phyloP scores from a whole-genome alignment of 306 rosid species.

The Rosa rugosa region DNA sequence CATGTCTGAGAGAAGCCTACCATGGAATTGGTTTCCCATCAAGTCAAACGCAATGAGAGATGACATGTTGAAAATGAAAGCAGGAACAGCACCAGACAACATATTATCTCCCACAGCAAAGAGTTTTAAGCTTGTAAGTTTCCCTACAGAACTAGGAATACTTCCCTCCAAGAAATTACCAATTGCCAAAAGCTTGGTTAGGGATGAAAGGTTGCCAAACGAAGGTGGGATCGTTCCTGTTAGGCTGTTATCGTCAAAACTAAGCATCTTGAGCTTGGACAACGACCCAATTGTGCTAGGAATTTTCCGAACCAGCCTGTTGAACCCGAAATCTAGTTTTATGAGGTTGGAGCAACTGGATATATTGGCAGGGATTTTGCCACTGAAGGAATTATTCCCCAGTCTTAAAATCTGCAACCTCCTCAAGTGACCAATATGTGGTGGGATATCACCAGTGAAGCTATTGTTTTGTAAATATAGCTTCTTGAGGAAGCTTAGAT shows the following conservation, averaged over 20 bases:
- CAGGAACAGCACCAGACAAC: neutral
- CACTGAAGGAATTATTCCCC: neutral
- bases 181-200: neutral
- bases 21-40: neutral
- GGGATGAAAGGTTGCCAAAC: neutral
- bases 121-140: neutral
- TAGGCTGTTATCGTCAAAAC: neutral
- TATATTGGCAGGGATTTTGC: neutral
- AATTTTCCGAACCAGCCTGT: neutral
- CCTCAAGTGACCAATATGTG: neutral
- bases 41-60: neutral
- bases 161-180: neutral
- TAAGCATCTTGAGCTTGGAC: neutral
- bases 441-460: neutral
- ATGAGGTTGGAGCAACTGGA: neutral
- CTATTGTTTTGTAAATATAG: neutral
- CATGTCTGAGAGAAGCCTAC: neutral
- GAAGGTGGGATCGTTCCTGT: neutral
- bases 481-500: neutral
- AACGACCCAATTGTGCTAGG: neutral
- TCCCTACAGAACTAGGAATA: neutral
- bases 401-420: neutral
- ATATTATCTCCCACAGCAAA: neutral
- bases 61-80: neutral
- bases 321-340: neutral